Evolutionary conservation across 305 asterid species (phyloP).

Genomic region (Nicotiana rustica): DNA sequence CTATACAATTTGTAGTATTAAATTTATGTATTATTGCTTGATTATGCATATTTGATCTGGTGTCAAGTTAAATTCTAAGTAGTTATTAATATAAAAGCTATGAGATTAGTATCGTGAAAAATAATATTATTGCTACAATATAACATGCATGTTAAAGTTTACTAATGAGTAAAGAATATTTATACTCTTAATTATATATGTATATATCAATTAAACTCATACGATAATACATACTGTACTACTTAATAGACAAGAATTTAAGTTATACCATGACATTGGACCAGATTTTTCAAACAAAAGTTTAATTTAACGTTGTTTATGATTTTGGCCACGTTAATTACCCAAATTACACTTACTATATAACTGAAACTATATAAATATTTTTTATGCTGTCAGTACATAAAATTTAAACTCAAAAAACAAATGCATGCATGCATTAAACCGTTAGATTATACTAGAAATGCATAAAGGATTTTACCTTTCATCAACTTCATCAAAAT

Average conservation of each 20-base stretch:
- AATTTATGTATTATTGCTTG: no score
- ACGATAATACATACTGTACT: background rate
- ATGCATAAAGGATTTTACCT: background rate
- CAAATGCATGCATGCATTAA: background rate
- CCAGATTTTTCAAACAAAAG: background rate
- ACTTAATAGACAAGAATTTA: background rate
- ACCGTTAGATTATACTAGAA: background rate
- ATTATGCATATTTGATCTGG: no score
- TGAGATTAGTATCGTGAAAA: background rate
- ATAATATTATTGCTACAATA: background rate
- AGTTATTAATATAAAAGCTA: no score
- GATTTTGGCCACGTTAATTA: no score
- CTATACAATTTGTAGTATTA: no score
- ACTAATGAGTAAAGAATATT: background rate
- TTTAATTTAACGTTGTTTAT: background rate
- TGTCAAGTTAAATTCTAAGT: no score
- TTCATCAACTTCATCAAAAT: slow-evolving; percentile 15
- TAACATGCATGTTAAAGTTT: background rate
- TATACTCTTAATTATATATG: no score
- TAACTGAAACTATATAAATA: background rate
- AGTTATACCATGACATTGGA: background rate
- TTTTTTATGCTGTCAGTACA: no score
- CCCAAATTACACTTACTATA: no score
- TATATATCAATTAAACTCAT: background rate
- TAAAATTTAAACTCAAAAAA: background rate